A percentile compares a stretch with the other conserved stretches of the same genome.
Evolutionary conservation across 1,284 basidiomycete species (phyloP).

Genomic region (Sporisorium exsertum): DNA sequence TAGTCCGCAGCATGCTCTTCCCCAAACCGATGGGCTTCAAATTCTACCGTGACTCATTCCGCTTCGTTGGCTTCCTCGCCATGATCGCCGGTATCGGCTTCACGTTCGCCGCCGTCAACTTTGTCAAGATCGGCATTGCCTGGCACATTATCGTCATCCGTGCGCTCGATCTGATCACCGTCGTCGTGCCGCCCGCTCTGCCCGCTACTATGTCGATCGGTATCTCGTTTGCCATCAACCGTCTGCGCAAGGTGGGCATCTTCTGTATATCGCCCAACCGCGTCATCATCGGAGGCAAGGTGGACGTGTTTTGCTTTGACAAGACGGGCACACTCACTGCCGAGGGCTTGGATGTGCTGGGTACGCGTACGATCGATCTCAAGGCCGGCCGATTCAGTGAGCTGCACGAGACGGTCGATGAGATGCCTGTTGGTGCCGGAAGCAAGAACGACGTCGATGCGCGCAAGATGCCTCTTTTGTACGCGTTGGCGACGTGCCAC

Average conservation of each 20-base stretch:
- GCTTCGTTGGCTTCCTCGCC: conserved; percentile 92
- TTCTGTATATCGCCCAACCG: conserved; percentile 97
- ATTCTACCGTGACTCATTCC: conserved; percentile 96
- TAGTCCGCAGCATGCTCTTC: conserved; percentile 97
- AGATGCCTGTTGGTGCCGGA: conserved; percentile 76
- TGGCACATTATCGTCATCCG: conserved; percentile 93
- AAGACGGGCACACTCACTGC: conserved; percentile 99
- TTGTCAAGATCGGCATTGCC: conserved; percentile 82
- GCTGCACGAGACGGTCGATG: conserved; percentile 85
- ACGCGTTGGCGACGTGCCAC: conserved; percentile 96
- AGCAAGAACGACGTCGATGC: conserved; percentile 71
- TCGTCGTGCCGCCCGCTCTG: conserved; percentile 96
- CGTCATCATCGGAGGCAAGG: conserved; percentile 94
- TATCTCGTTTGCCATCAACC: conserved; percentile 91
- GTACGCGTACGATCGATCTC: conserved; percentile 65
- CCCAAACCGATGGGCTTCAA: conserved; percentile 94
- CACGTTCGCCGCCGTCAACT: conserved; percentile 80
- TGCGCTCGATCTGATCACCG: conserved; percentile 95
- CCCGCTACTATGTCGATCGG: conserved; percentile 98
- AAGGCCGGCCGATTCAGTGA: conserved; percentile 83
- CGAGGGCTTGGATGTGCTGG: conserved; percentile 94
- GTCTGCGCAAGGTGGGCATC: conserved; percentile 87
- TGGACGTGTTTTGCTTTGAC: conserved; percentile 99
- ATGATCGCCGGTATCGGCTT: conserved; percentile 84
- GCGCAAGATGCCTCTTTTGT: conserved; percentile 82